Conservation (phyloP, 2,329 filamentous ascomycete genomes). For the Penicillium sumatraense region DNA sequence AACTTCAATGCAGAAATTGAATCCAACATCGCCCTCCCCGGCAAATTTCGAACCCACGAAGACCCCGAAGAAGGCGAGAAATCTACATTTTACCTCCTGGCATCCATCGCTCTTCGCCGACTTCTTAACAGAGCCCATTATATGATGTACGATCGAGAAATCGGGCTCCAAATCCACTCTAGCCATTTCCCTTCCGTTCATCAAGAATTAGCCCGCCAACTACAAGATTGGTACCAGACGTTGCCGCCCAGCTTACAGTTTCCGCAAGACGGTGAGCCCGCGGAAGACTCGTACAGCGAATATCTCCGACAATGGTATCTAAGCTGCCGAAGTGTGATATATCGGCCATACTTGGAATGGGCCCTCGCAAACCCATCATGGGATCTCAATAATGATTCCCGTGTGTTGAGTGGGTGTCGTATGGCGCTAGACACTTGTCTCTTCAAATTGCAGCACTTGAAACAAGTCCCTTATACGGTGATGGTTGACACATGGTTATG, state of each 20-base stretch:
- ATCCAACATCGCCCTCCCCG: conserved; percentile 10
- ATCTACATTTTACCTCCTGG: conserved; percentile 12
- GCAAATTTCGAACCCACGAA: conserved; percentile 11
- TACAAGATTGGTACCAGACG: conserved; percentile 12
- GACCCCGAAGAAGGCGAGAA: conserved; percentile 10
- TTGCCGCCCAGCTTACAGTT: conserved; percentile 10
- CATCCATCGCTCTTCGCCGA: conserved; percentile 12
- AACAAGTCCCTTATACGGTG: conserved; percentile 8
- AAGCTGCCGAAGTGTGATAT: conserved; percentile 15
- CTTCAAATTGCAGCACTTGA: conserved; percentile 6
- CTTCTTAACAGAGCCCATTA: conserved; percentile 12
- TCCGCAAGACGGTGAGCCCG: conserved; percentile 4
- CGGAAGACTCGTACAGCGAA: conserved; percentile 10
- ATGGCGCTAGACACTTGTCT: conserved; percentile 10
- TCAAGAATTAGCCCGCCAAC: conserved; percentile 10
- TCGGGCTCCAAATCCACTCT: conserved; percentile 10
- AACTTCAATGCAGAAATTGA: conserved; percentile 12
- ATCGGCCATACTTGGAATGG: conserved; percentile 12
- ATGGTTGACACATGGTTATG: conserved; percentile 15
- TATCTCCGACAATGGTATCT: conserved; percentile 15
- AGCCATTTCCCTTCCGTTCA: conserved; percentile 9
- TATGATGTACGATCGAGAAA: conserved; percentile 13
- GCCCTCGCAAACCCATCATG: conserved; percentile 10
- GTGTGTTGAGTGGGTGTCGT: conserved; percentile 8
- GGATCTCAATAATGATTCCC: conserved; percentile 6